Evolutionary conservation across 148 eudicot species (phyloP), one percentile per base, ranked within the genome.

Genomic region (Rhododendron molle): DNA sequence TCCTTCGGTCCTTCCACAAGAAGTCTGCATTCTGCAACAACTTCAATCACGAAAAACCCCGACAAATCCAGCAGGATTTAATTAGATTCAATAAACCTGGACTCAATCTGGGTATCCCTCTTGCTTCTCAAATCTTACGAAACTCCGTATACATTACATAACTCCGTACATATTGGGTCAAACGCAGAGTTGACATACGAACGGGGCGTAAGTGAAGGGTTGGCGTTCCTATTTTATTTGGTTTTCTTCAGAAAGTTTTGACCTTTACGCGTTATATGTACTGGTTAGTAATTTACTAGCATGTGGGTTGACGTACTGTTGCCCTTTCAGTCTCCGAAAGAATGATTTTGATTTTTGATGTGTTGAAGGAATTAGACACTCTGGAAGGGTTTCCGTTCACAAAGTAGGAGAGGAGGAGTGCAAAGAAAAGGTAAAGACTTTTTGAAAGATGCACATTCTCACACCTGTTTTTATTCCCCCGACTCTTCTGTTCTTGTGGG

Each of bases 61-160:
- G 28, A 76, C 18, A 20, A 72, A 14, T 34, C 77, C 43, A 32
- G 21, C 43, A 54, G 54, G 54, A 76, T 40, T 36, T 38, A 38
- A 38, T 38, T 38, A 38, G 58, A 58, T 58, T 50, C 81, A 76
- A 28, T 28, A 78, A 82, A 86, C 88, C 82, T 82, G 47, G 88
- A 86, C 81, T 18, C 30, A 30, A 56, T 82, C n/a, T 73, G 54
- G 80, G 20, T 38, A 40, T 79, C 21, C 54, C 13, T 28, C 47
- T 40, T 58, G 71, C 58, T 76, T 47, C 76, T 58, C 26, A 76
- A 26, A 49, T 81, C 69, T 72, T 58, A n/a, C 71, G 30, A 23
- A 62, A 23, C n/a, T 23, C 13, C 71, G 8, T n/a, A n/a, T 8
- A 2, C 71, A 67, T 28, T 67, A 67, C 49, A n/a, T 44, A 32